Conservation (phyloP, 2,329 filamentous ascomycete genomes). For the Cladosporium austrohemisphaericum region DNA sequence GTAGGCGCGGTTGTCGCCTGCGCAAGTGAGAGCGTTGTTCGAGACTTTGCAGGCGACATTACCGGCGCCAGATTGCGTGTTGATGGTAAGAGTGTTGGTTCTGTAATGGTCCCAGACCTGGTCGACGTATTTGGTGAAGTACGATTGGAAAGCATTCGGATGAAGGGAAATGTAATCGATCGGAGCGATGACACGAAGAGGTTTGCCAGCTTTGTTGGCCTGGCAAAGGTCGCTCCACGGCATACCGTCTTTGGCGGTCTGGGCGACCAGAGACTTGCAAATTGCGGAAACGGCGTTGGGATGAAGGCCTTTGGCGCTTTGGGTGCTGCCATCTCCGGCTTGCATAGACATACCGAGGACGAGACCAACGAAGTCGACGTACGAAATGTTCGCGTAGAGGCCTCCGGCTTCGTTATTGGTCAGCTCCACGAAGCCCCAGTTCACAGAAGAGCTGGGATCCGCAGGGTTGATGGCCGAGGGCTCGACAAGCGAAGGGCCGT, state of each 20-base stretch:
- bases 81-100: slow-evolving; percentile 50
- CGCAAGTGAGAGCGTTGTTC: slow-evolving; percentile 41
- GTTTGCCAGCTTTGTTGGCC: slow-evolving; percentile 32
- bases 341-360: slow-evolving; percentile 52
- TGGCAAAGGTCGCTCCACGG: slow-evolving; percentile 62
- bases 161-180: slow-evolving; percentile 43
- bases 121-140: slow-evolving; percentile 51
- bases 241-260: slow-evolving; percentile 52
- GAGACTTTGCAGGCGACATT: slow-evolving; percentile 49
- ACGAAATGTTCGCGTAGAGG: slow-evolving; percentile 41
- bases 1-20: slow-evolving; percentile 46
- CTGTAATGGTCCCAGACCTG: slow-evolving; percentile 50
- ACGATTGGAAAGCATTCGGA: slow-evolving; percentile 43
- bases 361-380: slow-evolving; percentile 38
- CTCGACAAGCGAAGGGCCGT: slow-evolving; percentile 43
- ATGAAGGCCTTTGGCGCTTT: slow-evolving; percentile 57
- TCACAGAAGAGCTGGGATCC: slow-evolving; percentile 40
- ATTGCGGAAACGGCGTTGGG: slow-evolving; percentile 55
- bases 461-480: slow-evolving; percentile 41
- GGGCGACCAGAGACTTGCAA: slow-evolving; percentile 51
- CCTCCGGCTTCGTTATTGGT: slow-evolving; percentile 44
- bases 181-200: slow-evolving; percentile 40
- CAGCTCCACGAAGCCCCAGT: slow-evolving; percentile 45
- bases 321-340: slow-evolving; percentile 44
- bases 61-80: slow-evolving; percentile 61